Evolutionary conservation across 768 basidiomycete species (phyloP), one percentile per base, ranked within the genome.

Genomic region (Exidia glandulosa): DNA sequence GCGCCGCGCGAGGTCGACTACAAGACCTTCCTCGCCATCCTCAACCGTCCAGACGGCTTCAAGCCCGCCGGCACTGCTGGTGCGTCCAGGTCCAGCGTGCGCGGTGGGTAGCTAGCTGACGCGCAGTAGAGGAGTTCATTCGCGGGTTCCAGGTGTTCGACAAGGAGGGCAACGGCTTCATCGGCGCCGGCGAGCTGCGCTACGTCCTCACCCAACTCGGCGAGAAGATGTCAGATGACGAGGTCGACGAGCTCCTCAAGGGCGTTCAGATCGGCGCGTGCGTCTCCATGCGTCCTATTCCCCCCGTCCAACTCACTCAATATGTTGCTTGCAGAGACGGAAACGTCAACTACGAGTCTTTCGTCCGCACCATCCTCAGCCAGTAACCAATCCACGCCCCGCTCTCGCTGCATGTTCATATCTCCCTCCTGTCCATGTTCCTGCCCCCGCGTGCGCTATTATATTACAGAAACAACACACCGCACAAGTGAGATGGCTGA

Each of bases 141-240:
- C 92, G 96, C 56, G 96, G 94, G 9, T 99, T 99, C 81, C 94
- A 97, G 67, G 95, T 98, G 12, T 98, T 99, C 66, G 95, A 98
- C 75, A 94, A 94, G 75, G 90, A 92, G 66, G 90, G 90, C 32
- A 92, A 92, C 66, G 92, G 92, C 1, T 89, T 85, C 75, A 92
- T 91, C 65, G 92, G 92, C 55, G 90, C 88, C 19, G 92, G 92
- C 55, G 92, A 96, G 73, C 78, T 95, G 63, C 82, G 90, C 72
- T 94, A 95, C 70, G 91, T 94, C 30, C 79, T 95, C 31, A 99
- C 96, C 6, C 94, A 94, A 67, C 82, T 99, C 0, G 96, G 96
- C 13, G 96, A 99, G 80, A 97, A 97, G 79, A 94, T 99, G 92
- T 72, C 86, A 6, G 94, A 98, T 69, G 91, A 94, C 64, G 96